phyloP scores from a whole-genome alignment of 441 rosid genomes.

The Adansonia grandidieri region DNA sequence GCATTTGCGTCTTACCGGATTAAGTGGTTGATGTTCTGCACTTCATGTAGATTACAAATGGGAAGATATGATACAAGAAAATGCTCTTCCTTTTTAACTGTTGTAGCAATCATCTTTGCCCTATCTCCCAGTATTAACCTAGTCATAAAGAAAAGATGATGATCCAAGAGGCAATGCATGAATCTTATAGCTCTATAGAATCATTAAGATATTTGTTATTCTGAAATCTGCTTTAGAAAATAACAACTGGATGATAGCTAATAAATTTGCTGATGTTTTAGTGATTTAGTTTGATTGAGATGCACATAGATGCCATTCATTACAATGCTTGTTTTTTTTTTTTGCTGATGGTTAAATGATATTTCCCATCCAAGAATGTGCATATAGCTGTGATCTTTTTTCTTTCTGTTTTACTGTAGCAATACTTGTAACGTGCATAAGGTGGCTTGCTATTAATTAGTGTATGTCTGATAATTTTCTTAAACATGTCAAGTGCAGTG shows the following conservation, averaged over 20 bases:
- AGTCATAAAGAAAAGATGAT: constrained; percentile 5
- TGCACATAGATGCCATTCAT: not conserved
- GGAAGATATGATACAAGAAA: not conserved
- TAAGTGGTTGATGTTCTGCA: not conserved
- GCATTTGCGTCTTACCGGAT: not conserved
- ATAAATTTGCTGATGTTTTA: not conserved
- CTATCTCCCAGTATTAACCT: not conserved
- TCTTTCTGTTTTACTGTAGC: not conserved
- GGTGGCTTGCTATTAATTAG: not conserved
- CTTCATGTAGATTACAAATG: not conserved
- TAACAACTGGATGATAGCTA: not conserved
- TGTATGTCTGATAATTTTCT: not conserved
- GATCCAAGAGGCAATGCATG: not conserved
- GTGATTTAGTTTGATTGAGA: not conserved
- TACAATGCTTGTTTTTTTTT: not conserved
- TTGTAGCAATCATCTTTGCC: not conserved
- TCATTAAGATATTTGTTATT: not conserved
- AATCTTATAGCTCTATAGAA: not conserved
- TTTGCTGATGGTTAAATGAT: constrained; percentile 8
- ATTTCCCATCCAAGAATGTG: constrained; percentile 1
- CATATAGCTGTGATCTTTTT: not conserved
- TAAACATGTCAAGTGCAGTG: constrained; percentile 2
- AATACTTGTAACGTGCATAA: not conserved
- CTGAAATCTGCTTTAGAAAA: not conserved
- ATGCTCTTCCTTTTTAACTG: not conserved